A percentile compares a stretch with the other conserved stretches of the same genome.
Evolutionary conservation across 352 stramenopile genomes (phyloP).

Genomic region (Phytophthora pseudosyringae): DNA sequence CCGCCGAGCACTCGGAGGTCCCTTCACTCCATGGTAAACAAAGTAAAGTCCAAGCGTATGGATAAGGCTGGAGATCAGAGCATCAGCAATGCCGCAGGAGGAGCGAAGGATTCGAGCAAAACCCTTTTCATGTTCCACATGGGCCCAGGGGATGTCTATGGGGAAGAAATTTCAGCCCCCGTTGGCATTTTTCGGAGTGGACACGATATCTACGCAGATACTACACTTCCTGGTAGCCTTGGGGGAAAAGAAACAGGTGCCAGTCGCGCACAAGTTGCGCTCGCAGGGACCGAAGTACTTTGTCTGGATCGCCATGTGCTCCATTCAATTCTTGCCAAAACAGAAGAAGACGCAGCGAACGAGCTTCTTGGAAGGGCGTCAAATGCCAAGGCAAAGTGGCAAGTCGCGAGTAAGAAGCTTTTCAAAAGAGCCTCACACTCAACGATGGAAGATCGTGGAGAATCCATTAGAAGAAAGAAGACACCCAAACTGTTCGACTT

Average conservation of each 20-base stretch:
- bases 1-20: constrained; percentile 10
- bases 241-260: not conserved
- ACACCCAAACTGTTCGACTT: constrained; percentile 64
- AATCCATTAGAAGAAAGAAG: constrained; percentile 20
- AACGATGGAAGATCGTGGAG: constrained; percentile 12
- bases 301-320: constrained; percentile 46
- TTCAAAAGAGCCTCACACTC: constrained; percentile 23
- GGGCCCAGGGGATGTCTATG: constrained; percentile 52
- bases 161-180: constrained; percentile 51
- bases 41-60: constrained; percentile 27
- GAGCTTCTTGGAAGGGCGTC: constrained; percentile 46
- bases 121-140: constrained; percentile 52
- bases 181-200: constrained; percentile 42
- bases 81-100: constrained; percentile 1
- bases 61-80: constrained; percentile 9
- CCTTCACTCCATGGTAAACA: constrained; percentile 34
- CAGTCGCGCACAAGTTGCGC: not conserved
- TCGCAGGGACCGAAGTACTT: constrained; percentile 37
- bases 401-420: constrained; percentile 47
- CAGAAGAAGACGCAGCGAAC: constrained; percentile 56
- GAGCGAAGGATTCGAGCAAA: constrained; percentile 25
- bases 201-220: constrained; percentile 49
- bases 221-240: not conserved
- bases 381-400: constrained; percentile 57
- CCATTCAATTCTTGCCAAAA: constrained; percentile 45